These are phyloP conservation scores for Arctium lappa DNA, from an alignment of 129 eudicot genomes.

Conservation along the genomic window DNA sequence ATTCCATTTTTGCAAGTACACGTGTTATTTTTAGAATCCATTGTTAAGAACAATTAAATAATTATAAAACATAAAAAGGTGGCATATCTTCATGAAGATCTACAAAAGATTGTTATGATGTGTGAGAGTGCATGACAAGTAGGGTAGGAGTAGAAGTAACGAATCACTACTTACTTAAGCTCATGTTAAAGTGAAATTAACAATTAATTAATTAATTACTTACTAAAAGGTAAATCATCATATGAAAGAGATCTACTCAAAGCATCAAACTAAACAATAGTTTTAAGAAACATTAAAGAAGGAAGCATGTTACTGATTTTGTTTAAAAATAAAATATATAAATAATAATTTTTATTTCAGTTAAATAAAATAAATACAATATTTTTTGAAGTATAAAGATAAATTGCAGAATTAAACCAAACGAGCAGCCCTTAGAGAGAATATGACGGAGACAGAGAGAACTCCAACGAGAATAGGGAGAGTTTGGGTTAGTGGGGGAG, in stretches of 20 bases:
- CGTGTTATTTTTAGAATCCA: not conserved
- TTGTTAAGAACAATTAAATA: not conserved
- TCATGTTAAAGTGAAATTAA: not conserved
- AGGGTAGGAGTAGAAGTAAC: not conserved
- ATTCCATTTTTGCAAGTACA: not conserved
- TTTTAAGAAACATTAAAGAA: not conserved
- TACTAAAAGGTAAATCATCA: not conserved
- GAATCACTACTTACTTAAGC: not conserved
- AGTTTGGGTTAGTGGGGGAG: too few relatives aligned
- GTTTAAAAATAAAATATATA: not conserved
- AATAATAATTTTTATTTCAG: not conserved
- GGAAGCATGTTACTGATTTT: not conserved
- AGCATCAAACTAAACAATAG: not conserved
- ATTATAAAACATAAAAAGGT: slow-evolving; percentile 2
- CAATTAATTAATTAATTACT: not conserved
- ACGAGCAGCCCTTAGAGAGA: too few relatives aligned
- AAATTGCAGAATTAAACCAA: too few relatives aligned
- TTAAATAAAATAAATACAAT: not conserved
- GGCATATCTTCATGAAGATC: slow-evolving; percentile 11
- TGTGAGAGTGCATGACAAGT: slow-evolving; percentile 16
- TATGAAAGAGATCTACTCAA: not conserved
- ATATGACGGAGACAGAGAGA: too few relatives aligned
- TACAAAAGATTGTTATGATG: slow-evolving; percentile 16
- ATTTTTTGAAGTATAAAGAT: too few relatives aligned
- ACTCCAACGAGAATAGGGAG: too few relatives aligned